phyloP scores from a whole-genome alignment of 1,284 basidiomycete species.

The Sporisorium sorghi region DNA sequence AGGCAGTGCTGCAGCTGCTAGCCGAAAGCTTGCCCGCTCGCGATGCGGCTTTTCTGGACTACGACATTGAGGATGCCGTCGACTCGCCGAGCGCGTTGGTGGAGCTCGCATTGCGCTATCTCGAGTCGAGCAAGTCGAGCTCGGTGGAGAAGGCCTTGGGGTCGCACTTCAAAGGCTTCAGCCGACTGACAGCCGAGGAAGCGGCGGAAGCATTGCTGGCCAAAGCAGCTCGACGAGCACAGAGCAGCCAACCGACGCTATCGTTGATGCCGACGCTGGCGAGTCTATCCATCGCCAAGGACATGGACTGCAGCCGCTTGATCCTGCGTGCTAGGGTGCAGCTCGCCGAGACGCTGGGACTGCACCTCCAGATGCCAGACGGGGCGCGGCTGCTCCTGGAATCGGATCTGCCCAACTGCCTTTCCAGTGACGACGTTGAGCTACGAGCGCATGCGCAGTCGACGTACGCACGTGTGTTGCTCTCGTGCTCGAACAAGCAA shows the following conservation, averaged over 20 bases:
- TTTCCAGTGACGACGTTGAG: constrained; percentile 32
- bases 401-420: constrained; percentile 26
- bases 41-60: background rate
- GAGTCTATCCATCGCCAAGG: constrained; percentile 36
- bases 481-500: constrained; percentile 31
- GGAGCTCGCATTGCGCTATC: constrained; percentile 35
- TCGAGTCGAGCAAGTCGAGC: constrained; percentile 30
- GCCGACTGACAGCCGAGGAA: constrained; percentile 30
- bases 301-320: constrained; percentile 35
- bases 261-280: constrained; percentile 38
- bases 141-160: constrained; percentile 17
- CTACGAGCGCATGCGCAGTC: constrained; percentile 36
- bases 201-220: constrained; percentile 26
- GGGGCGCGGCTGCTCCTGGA: constrained; percentile 34
- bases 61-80: constrained; percentile 39
- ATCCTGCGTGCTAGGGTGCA: constrained; percentile 22
- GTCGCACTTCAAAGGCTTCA: constrained; percentile 18
- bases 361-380: constrained; percentile 36
- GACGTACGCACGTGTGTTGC: constrained; percentile 41
- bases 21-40: constrained; percentile 13
- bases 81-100: constrained; percentile 33
- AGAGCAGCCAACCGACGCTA: constrained; percentile 26
- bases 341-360: constrained; percentile 40
- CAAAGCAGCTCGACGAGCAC: constrained; percentile 21
- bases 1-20: constrained; percentile 18